Conservation (phyloP, 1,284 basidiomycete species). For the Boletus austroedulis region DNA sequence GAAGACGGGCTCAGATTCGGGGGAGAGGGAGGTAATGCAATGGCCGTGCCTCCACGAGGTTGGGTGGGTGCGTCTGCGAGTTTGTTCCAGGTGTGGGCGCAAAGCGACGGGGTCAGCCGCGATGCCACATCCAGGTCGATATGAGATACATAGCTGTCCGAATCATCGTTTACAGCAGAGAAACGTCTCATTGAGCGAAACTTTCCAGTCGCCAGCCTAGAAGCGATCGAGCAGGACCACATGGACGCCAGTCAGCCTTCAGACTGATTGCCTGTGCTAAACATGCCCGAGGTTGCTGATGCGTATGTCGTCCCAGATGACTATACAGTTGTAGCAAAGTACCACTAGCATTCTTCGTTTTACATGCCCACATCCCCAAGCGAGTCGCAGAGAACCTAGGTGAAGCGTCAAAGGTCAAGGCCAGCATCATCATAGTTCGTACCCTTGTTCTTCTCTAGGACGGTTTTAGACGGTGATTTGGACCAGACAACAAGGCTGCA, state of each 20-base stretch:
- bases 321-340: conserved; percentile 62
- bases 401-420: conserved; percentile 37
- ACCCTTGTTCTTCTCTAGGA: neutral
- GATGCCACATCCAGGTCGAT: neutral
- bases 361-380: conserved; percentile 35
- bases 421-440: conserved; percentile 44
- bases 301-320: conserved; percentile 76
- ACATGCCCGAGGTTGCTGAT: conserved; percentile 67
- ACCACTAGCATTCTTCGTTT: conserved; percentile 56
- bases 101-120: conserved; percentile 24
- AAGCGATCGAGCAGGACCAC: conserved; percentile 36
- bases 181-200: conserved; percentile 7
- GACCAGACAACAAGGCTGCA: conserved; percentile 50
- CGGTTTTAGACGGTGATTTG: neutral
- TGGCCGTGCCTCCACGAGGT: conserved; percentile 47
- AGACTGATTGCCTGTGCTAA: too few relatives aligned
- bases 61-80: conserved; percentile 41
- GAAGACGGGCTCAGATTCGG: conserved; percentile 28
- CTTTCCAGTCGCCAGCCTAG: conserved; percentile 37
- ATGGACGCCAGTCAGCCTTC: too few relatives aligned
- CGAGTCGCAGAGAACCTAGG: conserved; percentile 30
- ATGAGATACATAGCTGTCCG: neutral
- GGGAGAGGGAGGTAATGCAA: conserved; percentile 72
- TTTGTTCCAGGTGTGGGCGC: conserved; percentile 31
- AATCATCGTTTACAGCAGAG: conserved; percentile 16